These are phyloP conservation scores for Phytophthora cactorum DNA, from an alignment of 352 stramenopile species.

Conservation along the genomic window DNA sequence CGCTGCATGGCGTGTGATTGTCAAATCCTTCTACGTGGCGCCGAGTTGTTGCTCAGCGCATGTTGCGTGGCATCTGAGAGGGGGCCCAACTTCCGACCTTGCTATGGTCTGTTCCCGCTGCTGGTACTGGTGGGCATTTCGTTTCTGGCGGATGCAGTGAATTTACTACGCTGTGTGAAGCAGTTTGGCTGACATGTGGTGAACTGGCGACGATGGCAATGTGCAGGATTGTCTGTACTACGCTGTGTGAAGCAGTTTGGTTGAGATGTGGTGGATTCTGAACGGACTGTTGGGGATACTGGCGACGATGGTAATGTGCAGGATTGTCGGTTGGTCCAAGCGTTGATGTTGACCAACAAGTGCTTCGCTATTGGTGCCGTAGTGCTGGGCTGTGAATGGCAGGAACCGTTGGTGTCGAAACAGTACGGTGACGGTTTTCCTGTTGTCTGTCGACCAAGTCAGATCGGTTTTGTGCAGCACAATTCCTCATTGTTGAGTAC, in stretches of 20 bases:
- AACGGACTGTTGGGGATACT: too few species aligned
- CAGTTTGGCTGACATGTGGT: not conserved
- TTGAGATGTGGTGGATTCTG: not conserved
- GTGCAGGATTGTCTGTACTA: not conserved
- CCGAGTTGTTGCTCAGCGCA: slow-evolving; percentile 11
- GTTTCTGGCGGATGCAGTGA: not conserved
- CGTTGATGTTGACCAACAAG: not conserved
- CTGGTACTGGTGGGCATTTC: not conserved
- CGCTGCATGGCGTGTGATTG: not conserved
- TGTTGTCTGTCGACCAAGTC: not conserved
- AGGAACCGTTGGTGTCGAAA: not conserved
- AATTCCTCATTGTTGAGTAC: not conserved
- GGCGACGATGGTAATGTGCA: not conserved
- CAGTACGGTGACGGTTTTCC: not conserved
- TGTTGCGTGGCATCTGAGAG: slow-evolving; percentile 11
- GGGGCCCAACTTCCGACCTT: not conserved
- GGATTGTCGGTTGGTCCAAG: not conserved
- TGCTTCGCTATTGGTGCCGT: not conserved
- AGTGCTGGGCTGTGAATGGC: not conserved
- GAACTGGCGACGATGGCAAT: not conserved
- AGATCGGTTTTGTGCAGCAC: slow-evolving; percentile 1
- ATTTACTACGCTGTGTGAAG: not conserved
- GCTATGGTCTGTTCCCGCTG: not conserved
- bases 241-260: not conserved
- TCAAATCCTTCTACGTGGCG: slow-evolving; percentile 8